A percentile compares a stretch with the other conserved stretches of the same genome.
Conservation (phyloP, 306 rosid species). For the Pterocarpus santalinus region DNA sequence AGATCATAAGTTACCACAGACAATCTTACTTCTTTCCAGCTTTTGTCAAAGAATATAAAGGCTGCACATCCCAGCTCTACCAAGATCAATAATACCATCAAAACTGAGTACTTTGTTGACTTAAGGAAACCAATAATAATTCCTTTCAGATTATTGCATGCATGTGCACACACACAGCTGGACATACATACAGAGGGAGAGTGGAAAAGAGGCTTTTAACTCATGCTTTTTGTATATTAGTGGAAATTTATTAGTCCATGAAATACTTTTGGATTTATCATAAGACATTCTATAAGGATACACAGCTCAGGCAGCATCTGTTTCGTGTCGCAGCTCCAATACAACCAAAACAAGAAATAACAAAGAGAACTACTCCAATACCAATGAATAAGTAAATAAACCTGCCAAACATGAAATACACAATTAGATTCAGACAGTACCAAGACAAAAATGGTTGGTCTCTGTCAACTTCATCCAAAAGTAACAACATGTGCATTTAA, state of each 20-base stretch:
- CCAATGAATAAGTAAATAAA: constrained; percentile 90
- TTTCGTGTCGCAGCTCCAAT: constrained; percentile 75
- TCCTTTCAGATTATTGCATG: constrained; percentile 7
- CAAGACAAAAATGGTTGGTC: constrained; percentile 21
- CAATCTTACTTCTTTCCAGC: constrained; percentile 80
- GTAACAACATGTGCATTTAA: not conserved
- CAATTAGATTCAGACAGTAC: constrained; percentile 32
- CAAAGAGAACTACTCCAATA: constrained; percentile 72
- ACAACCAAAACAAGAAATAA: constrained; percentile 90
- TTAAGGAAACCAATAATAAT: constrained; percentile 71
- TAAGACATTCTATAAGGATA: constrained; percentile 67
- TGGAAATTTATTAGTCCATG: constrained; percentile 22
- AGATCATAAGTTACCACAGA: constrained; percentile 29
- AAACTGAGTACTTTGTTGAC: constrained; percentile 69
- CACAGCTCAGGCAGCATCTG: constrained; percentile 91
- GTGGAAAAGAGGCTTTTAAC: constrained; percentile 29
- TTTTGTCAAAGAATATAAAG: constrained; percentile 86
- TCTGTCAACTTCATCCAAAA: constrained; percentile 33
- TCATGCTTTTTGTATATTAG: constrained; percentile 8
- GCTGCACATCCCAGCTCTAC: constrained; percentile 87
- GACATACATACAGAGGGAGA: not conserved
- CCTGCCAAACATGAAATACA: constrained; percentile 64
- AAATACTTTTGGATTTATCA: constrained; percentile 18
- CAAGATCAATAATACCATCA: constrained; percentile 79
- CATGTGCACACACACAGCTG: constrained; percentile 3